Conservation (phyloP, 495 filamentous ascomycete genomes). For the Penicillium waksmanii region DNA sequence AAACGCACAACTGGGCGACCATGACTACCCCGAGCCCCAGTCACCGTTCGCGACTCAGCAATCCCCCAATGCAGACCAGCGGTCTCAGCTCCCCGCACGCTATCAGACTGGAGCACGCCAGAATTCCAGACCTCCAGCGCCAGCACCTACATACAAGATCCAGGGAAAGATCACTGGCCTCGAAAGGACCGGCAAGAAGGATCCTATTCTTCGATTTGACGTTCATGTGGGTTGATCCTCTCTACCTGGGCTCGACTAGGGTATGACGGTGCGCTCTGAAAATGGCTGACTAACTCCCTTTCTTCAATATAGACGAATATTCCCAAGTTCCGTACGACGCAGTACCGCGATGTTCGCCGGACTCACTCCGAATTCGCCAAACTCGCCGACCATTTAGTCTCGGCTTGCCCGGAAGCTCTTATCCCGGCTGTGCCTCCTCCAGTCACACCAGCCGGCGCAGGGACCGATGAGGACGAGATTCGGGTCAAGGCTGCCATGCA, state of each 20-base stretch:
- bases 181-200: conserved; percentile 91
- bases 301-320: conserved; percentile 78
- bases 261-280: conserved; percentile 1
- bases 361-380: conserved; percentile 96
- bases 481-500: conserved; percentile 89
- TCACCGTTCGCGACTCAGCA: conserved; percentile 41
- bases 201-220: conserved; percentile 93
- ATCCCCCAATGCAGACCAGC: conserved; percentile 45
- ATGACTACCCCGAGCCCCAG: conserved; percentile 42
- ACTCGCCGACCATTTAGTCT: conserved; percentile 90
- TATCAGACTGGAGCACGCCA: conserved; percentile 51
- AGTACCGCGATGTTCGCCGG: conserved; percentile 94
- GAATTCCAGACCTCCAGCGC: conserved; percentile 49
- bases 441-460: conserved; percentile 88
- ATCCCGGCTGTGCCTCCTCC: conserved; percentile 95
- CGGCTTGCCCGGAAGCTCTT: conserved; percentile 94
- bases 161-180: conserved; percentile 93
- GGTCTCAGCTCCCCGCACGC: conserved; percentile 51
- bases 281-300: conserved; percentile 12
- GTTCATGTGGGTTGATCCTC: conserved; percentile 73
- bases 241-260: not conserved
- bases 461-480: conserved; percentile 94
- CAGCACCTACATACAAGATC: conserved; percentile 71
- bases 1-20: conserved; percentile 45
- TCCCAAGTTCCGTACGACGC: conserved; percentile 94